Conservation (phyloP, 192 early-diverging fungal species). For the Backusella macrospora region DNA sequence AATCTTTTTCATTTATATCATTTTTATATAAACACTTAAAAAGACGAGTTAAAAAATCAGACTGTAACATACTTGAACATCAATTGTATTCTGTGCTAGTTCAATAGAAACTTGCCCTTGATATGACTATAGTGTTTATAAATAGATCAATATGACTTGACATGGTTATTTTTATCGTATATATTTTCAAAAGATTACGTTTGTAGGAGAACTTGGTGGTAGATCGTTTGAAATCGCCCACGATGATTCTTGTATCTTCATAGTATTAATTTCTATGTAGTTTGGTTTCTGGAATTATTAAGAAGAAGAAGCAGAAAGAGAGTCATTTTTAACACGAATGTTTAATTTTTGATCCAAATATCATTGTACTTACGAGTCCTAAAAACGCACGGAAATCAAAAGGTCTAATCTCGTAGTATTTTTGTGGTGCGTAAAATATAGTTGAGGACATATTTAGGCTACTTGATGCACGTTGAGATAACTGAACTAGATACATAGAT, state of each 20-base stretch:
- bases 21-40: too few relatives aligned
- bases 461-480: neutral
- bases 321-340: neutral
- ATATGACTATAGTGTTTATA: neutral
- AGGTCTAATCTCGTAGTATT: neutral
- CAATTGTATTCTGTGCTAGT: neutral
- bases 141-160: neutral
- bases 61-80: conserved; percentile 2
- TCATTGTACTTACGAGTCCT: neutral
- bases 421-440: neutral
- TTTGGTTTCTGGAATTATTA: conserved; percentile 1
- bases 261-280: neutral
- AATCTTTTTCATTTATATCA: too few relatives aligned
- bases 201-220: neutral
- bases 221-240: neutral
- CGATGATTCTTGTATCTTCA: neutral
- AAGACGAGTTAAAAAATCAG: too few relatives aligned
- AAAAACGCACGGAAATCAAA: neutral
- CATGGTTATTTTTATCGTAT: too few relatives aligned
- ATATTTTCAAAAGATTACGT: neutral
- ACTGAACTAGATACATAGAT: neutral
- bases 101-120: conserved; percentile 17
- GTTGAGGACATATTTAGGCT: neutral
- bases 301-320: neutral
- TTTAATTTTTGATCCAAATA: neutral